A percentile compares a stretch with the other conserved stretches of the same genome.
Conservation (phyloP, 2,329 filamentous ascomycete species). For the Myrmaecium sp. region DNA sequence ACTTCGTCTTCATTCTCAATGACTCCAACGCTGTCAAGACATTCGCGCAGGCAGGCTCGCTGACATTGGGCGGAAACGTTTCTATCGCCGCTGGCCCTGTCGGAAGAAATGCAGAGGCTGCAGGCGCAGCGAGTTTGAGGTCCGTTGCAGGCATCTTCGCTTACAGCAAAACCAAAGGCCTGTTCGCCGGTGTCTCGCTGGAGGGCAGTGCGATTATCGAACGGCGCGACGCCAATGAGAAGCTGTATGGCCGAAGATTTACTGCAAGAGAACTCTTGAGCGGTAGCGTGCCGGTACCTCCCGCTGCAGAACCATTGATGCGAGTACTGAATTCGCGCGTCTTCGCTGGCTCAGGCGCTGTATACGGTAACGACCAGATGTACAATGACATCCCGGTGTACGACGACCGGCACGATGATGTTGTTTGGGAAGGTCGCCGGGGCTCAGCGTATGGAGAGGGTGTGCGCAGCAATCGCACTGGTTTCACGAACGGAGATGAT, state of each 20-base stretch:
- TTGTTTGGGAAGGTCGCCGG: constrained; percentile 63
- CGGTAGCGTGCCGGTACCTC: constrained; percentile 61
- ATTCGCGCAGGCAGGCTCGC: constrained; percentile 78
- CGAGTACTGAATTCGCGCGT: constrained; percentile 67
- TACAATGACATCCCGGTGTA: constrained; percentile 93
- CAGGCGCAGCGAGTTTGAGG: constrained; percentile 79
- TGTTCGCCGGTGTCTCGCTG: constrained; percentile 89
- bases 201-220: constrained; percentile 90
- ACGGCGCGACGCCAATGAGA: constrained; percentile 90
- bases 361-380: constrained; percentile 44
- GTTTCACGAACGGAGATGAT: constrained; percentile 24
- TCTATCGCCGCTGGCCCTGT: constrained; percentile 88
- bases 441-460: constrained; percentile 58
- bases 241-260: constrained; percentile 72
- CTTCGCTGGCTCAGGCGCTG: constrained; percentile 68
- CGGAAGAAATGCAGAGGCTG: constrained; percentile 87
- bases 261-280: constrained; percentile 69
- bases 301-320: constrained; percentile 71
- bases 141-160: constrained; percentile 85
- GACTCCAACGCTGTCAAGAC: constrained; percentile 77
- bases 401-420: constrained; percentile 64
- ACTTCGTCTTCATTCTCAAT: constrained; percentile 98
- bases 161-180: constrained; percentile 93
- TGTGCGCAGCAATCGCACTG: constrained; percentile 32
- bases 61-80: constrained; percentile 91